These are phyloP conservation scores for Termitomyces sp. DNA, from an alignment of 768 basidiomycete species.

Conservation along the genomic window DNA sequence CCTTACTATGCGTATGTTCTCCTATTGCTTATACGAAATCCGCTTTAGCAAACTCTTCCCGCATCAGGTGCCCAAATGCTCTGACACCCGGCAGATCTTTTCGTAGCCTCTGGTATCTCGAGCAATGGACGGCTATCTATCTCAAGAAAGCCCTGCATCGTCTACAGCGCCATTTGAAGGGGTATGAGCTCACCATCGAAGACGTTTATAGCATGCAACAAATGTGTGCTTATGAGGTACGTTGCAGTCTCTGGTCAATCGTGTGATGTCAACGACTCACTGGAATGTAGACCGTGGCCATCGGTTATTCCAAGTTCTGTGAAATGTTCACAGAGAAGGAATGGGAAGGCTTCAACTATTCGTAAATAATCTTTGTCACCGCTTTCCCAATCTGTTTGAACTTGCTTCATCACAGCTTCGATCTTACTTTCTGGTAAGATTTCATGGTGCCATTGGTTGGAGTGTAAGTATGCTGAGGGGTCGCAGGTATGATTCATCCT, in stretches of 20 bases:
- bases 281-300: slow-evolving; percentile 63
- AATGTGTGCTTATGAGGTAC: slow-evolving; percentile 72
- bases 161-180: slow-evolving; percentile 53
- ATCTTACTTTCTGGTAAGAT: slow-evolving; percentile 57
- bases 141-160: slow-evolving; percentile 62
- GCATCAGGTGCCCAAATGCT: slow-evolving; percentile 72
- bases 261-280: neutral
- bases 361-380: slow-evolving; percentile 28
- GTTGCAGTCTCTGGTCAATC: neutral
- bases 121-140: slow-evolving; percentile 69
- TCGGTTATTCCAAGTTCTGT: slow-evolving; percentile 91
- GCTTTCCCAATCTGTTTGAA: neutral
- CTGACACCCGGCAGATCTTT: slow-evolving; percentile 38
- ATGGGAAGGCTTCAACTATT: slow-evolving; percentile 91
- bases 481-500: slow-evolving; percentile 64
- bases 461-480: slow-evolving; percentile 1
- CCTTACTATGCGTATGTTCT: slow-evolving; percentile 69
- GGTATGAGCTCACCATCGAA: slow-evolving; percentile 58
- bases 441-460: neutral
- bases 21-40: neutral
- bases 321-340: slow-evolving; percentile 87
- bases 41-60: too few relatives aligned
- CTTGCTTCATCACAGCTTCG: slow-evolving; percentile 49
- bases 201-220: slow-evolving; percentile 79
- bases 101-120: slow-evolving; percentile 55